phyloP scores from a whole-genome alignment of 2,329 filamentous ascomycete genomes.

The Aspergillus felis region DNA sequence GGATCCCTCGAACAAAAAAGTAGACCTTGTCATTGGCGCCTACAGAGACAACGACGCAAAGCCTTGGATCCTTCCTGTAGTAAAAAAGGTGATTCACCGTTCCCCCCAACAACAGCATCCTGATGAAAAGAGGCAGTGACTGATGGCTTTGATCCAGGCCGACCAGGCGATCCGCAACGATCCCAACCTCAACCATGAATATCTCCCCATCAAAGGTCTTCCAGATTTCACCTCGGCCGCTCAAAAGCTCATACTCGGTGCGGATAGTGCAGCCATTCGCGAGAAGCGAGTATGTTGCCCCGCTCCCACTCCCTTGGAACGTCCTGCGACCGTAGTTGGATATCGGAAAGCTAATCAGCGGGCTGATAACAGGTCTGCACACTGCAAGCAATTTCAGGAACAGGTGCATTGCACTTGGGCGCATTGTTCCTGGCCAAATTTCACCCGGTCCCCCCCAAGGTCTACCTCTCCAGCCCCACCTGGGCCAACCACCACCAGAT shows the following conservation, averaged over 20 bases:
- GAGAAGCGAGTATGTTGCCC: slow-evolving; percentile 65
- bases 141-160: slow-evolving; percentile 55
- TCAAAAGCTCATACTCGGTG: slow-evolving; percentile 82
- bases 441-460: slow-evolving; percentile 63
- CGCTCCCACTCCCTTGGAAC: not conserved
- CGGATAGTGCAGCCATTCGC: slow-evolving; percentile 71
- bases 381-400: slow-evolving; percentile 94
- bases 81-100: slow-evolving; percentile 69
- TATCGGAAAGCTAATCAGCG: not conserved
- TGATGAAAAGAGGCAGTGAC: not conserved
- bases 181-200: slow-evolving; percentile 93
- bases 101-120: not conserved
- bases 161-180: slow-evolving; percentile 85
- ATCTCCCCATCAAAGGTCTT: slow-evolving; percentile 91
- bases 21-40: slow-evolving; percentile 91
- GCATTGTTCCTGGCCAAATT: slow-evolving; percentile 92
- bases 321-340: not conserved
- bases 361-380: slow-evolving; percentile 55
- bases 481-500: slow-evolving; percentile 99
- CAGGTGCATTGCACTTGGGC: slow-evolving; percentile 89
- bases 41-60: slow-evolving; percentile 95
- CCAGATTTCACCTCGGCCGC: slow-evolving; percentile 82
- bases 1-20: slow-evolving; percentile 72
- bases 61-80: slow-evolving; percentile 93
- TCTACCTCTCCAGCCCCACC: slow-evolving; percentile 92